These are phyloP conservation scores for Trichocomaceae sp. DNA, from an alignment of 2,329 filamentous ascomycete genomes.

Conservation along the genomic window DNA sequence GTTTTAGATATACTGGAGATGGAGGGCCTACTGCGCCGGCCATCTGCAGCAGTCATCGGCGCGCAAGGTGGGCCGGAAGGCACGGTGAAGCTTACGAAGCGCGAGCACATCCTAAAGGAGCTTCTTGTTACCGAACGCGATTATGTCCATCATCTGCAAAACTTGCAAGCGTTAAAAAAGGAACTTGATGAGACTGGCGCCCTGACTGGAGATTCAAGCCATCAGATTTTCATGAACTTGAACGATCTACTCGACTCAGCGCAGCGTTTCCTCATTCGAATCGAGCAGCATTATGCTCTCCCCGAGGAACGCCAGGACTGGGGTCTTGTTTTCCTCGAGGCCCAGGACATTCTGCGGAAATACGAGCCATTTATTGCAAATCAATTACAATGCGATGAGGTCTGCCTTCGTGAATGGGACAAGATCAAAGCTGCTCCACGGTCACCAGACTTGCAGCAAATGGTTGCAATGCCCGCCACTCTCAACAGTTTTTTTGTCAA, in stretches of 20 bases:
- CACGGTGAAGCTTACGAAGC: slow-evolving; percentile 57
- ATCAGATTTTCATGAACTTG: slow-evolving; percentile 94
- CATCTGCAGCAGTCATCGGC: slow-evolving; percentile 47
- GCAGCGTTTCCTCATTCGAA: slow-evolving; percentile 85
- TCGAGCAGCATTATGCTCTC: slow-evolving; percentile 90
- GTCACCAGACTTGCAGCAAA: slow-evolving; percentile 61
- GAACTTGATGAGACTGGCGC: slow-evolving; percentile 79
- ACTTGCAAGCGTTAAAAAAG: slow-evolving; percentile 86
- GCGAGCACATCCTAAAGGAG: slow-evolving; percentile 86
- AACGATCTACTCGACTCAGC: slow-evolving; percentile 94
- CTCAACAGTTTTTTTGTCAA: slow-evolving; percentile 91
- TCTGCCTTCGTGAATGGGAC: slow-evolving; percentile 79
- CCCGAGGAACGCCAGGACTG: slow-evolving; percentile 73
- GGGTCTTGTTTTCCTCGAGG: slow-evolving; percentile 82
- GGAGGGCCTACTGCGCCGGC: slow-evolving; percentile 65
- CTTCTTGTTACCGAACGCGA: slow-evolving; percentile 92
- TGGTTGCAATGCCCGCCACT: slow-evolving; percentile 80
- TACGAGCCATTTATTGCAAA: slow-evolving; percentile 98
- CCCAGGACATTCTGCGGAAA: slow-evolving; percentile 81
- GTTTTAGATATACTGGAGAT: slow-evolving; percentile 82
- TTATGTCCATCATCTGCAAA: slow-evolving; percentile 95
- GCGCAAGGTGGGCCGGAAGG: slow-evolving; percentile 38
- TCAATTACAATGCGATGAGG: slow-evolving; percentile 78
- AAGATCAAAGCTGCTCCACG: slow-evolving; percentile 66
- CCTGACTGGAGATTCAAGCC: slow-evolving; percentile 80